phyloP scores from a whole-genome alignment of 345 rosid genomes.

The Salix brachista region DNA sequence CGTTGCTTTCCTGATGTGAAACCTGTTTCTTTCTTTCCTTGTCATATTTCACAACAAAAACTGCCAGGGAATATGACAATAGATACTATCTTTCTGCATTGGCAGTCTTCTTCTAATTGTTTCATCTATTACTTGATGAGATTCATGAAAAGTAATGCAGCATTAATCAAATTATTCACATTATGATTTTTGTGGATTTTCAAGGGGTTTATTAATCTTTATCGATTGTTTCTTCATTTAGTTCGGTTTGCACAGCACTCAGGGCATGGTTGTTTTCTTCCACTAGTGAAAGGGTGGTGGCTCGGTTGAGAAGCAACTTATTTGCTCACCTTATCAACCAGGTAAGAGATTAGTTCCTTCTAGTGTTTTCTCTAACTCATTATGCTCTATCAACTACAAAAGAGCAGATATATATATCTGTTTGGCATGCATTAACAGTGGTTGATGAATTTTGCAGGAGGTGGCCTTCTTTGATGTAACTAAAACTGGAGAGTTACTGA shows the following conservation, averaged over 20 bases:
- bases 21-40: background rate
- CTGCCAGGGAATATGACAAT: too few species aligned
- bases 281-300: conserved; percentile 51
- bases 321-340: conserved; percentile 44
- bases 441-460: conserved; percentile 26
- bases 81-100: background rate
- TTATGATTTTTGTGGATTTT: background rate
- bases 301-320: conserved; percentile 44
- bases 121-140: background rate
- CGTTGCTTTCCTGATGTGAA: background rate
- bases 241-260: conserved; percentile 47
- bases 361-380: background rate
- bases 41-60: background rate
- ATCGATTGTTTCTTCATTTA: conserved; percentile 6
- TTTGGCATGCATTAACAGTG: background rate
- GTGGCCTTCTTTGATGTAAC: conserved; percentile 52
- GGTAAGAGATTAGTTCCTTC: conserved; percentile 21
- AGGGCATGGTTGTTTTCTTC: conserved; percentile 47
- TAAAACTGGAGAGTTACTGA: conserved; percentile 48
- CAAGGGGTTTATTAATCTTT: background rate
- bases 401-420: too few species aligned
- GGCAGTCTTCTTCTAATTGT: background rate
- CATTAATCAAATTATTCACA: too few species aligned
- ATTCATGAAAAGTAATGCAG: too few species aligned
- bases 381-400: background rate